Evolutionary conservation across 352 stramenopile genomes (phyloP).

Genomic region (Pythium diclinum): DNA sequence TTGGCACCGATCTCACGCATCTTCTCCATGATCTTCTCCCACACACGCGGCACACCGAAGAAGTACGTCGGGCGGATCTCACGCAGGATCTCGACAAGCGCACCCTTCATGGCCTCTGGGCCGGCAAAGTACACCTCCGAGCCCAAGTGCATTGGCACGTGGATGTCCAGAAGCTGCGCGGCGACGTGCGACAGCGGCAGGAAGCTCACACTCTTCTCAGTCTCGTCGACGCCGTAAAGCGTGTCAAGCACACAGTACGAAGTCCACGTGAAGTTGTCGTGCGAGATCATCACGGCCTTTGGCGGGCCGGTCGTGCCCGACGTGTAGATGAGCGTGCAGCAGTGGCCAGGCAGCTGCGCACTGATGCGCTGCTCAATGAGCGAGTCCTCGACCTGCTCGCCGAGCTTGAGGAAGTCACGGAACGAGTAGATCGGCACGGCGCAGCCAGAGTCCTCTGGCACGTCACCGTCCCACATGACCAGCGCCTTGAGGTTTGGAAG

Average conservation of each 20-base stretch:
- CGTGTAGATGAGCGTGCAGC: constrained; percentile 90
- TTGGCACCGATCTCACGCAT: constrained; percentile 54
- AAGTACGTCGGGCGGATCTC: constrained; percentile 71
- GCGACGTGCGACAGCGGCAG: constrained; percentile 83
- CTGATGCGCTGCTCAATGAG: constrained; percentile 41
- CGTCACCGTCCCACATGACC: constrained; percentile 61
- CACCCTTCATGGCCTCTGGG: constrained; percentile 67
- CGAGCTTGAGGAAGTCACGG: constrained; percentile 50
- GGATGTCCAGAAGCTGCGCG: constrained; percentile 78
- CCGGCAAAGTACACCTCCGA: constrained; percentile 74
- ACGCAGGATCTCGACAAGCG: constrained; percentile 60
- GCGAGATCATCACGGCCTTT: constrained; percentile 76
- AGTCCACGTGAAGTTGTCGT: constrained; percentile 77
- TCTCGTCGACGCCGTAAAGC: constrained; percentile 44
- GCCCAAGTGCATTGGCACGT: constrained; percentile 56
- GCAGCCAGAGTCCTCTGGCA: constrained; percentile 32
- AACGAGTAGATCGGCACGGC: constrained; percentile 60
- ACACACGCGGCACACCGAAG: constrained; percentile 84
- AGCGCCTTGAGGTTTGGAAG: constrained; percentile 72
- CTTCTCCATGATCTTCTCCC: constrained; percentile 86
- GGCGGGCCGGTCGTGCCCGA: constrained; percentile 72
- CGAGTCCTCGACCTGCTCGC: constrained; percentile 33
- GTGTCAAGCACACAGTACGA: constrained; percentile 50
- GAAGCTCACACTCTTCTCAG: constrained; percentile 72
- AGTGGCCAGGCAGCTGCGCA: constrained; percentile 52